Evolutionary conservation across 345 rosid species (phyloP).

Genomic region (Ailanthus altissimus): DNA sequence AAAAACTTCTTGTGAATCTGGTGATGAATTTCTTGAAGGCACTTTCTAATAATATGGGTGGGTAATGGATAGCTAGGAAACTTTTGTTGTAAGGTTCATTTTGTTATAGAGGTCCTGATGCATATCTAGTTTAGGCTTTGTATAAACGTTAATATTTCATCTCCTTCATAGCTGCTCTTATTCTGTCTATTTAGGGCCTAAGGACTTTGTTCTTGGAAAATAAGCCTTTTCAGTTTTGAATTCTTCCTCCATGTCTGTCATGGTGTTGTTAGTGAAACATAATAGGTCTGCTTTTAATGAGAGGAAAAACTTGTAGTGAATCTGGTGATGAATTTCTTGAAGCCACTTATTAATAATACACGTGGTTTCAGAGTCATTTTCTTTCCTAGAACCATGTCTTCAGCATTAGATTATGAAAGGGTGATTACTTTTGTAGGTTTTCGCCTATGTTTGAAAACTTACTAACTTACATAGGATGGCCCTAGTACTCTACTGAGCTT

Average conservation of each 20-base stretch:
- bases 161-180: too few relatives aligned
- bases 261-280: neutral
- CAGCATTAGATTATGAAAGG: neutral
- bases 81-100: neutral
- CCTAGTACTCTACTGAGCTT: neutral
- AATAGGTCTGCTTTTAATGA: neutral
- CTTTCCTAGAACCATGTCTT: neutral
- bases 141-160: neutral
- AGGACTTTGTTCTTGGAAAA: neutral
- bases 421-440: neutral
- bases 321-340: neutral
- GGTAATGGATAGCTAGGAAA: too few relatives aligned
- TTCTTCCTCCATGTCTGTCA: neutral
- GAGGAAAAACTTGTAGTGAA: neutral
- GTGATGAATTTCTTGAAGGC: neutral
- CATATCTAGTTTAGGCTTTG: neutral
- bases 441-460: neutral
- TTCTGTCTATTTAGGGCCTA: neutral
- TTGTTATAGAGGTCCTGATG: neutral
- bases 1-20: neutral
- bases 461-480: neutral
- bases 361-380: neutral
- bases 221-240: neutral
- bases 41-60: neutral
- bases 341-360: neutral